Evolutionary conservation across 345 rosid genomes (phyloP).

Genomic region (Sisymbrium altissimum): DNA sequence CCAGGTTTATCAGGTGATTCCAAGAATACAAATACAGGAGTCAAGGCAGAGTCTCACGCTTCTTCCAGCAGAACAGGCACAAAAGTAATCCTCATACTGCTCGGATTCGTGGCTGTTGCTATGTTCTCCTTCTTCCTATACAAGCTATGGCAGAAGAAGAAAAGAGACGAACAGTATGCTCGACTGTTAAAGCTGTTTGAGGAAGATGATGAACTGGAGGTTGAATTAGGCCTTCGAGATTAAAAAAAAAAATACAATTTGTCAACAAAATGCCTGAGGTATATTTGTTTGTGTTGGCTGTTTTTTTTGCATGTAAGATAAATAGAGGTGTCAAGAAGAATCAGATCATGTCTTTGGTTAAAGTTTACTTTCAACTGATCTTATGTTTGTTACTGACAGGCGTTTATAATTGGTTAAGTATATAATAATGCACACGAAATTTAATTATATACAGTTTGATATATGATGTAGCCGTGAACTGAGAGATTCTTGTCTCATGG

Average conservation of each 20-base stretch:
- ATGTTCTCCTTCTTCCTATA: conserved; percentile 60
- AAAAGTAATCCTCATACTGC: conserved; percentile 44
- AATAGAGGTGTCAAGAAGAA: background rate
- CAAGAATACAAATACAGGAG: conserved; percentile 38
- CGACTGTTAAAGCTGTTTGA: conserved; percentile 90
- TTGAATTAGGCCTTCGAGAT: conserved; percentile 89
- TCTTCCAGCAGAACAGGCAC: conserved; percentile 49
- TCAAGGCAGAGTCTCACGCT: conserved; percentile 40
- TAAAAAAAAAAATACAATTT: conserved; percentile 31
- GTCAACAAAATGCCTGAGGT: conserved; percentile 1
- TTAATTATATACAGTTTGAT: background rate
- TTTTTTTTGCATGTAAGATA: conserved; percentile 1
- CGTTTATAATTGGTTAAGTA: background rate
- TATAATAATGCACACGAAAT: background rate
- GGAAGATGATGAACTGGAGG: conserved; percentile 98
- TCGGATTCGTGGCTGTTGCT: conserved; percentile 49
- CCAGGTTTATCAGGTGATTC: conserved; percentile 57
- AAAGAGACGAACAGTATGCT: conserved; percentile 95
- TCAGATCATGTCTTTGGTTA: background rate
- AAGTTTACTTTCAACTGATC: conserved; percentile 1
- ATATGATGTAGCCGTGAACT: background rate
- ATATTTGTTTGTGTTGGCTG: conserved; percentile 1
- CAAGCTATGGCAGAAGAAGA: conserved; percentile 97
- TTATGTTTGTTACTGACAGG: background rate
- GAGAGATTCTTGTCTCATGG: background rate